phyloP scores from a whole-genome alignment of 2,329 filamentous ascomycete species.

The Aspergillus texensis region DNA sequence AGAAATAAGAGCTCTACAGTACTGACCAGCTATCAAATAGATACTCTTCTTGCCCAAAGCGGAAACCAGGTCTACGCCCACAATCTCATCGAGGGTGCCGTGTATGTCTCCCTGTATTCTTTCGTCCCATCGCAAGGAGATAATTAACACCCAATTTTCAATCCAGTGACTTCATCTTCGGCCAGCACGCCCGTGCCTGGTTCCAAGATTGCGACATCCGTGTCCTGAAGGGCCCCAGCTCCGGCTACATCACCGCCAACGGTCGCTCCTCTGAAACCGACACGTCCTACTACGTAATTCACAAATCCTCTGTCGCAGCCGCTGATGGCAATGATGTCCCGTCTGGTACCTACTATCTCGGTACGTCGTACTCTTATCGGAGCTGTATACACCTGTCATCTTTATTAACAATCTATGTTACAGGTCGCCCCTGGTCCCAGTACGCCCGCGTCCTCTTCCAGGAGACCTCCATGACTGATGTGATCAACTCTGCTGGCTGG shows the following conservation, averaged over 20 bases:
- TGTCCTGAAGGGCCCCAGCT: constrained; percentile 38
- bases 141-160: neutral
- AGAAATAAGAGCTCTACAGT: neutral
- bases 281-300: constrained; percentile 58
- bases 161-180: constrained; percentile 59
- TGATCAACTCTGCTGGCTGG: constrained; percentile 66
- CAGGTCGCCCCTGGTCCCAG: constrained; percentile 14
- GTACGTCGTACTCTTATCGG: neutral
- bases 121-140: neutral
- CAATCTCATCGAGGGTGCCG: constrained; percentile 59
- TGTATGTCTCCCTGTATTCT: constrained; percentile 21
- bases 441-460: constrained; percentile 14
- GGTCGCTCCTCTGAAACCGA: constrained; percentile 46
- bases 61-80: constrained; percentile 61
- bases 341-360: constrained; percentile 12
- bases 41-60: constrained; percentile 54
- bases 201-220: constrained; percentile 54
- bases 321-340: constrained; percentile 12
- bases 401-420: neutral
- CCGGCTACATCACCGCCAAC: constrained; percentile 51
- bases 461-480: constrained; percentile 28
- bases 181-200: constrained; percentile 56
- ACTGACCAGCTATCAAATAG: neutral
- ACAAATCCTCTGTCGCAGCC: constrained; percentile 50
- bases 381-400: rapidly evolving